Evolutionary conservation across 2,329 filamentous ascomycete genomes (phyloP).

Genomic region (Penicillium concentricum): DNA sequence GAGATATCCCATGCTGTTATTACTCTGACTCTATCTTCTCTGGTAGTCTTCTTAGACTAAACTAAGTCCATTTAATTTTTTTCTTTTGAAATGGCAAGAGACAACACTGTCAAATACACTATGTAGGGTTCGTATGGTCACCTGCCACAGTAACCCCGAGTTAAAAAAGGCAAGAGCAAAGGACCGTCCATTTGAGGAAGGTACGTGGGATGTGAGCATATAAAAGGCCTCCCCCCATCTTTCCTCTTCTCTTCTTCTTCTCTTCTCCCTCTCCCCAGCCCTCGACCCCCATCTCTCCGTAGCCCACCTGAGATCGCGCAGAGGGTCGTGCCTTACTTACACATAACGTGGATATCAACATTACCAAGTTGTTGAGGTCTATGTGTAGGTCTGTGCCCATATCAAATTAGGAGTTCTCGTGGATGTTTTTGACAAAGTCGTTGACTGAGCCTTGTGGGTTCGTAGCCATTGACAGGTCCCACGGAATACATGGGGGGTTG

Average conservation of each 20-base stretch:
- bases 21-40: neutral
- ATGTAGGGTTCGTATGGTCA: neutral
- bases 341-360: neutral
- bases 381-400: neutral
- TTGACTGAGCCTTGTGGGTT: neutral
- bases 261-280: neutral
- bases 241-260: neutral
- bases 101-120: neutral
- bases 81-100: neutral
- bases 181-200: neutral
- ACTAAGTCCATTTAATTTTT: too few species aligned
- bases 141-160: neutral
- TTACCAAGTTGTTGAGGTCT: neutral
- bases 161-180: neutral
- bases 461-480: neutral
- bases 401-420: neutral
- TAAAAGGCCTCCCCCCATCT: neutral
- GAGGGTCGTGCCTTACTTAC: neutral
- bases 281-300: neutral
- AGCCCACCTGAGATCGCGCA: neutral
- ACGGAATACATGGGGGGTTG: neutral
- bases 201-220: neutral
- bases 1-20: conserved; percentile 24
- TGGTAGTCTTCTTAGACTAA: too few species aligned
- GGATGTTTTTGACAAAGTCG: neutral